phyloP scores from a whole-genome alignment of 495 filamentous ascomycete species.

The Neohortaea acidophila region DNA sequence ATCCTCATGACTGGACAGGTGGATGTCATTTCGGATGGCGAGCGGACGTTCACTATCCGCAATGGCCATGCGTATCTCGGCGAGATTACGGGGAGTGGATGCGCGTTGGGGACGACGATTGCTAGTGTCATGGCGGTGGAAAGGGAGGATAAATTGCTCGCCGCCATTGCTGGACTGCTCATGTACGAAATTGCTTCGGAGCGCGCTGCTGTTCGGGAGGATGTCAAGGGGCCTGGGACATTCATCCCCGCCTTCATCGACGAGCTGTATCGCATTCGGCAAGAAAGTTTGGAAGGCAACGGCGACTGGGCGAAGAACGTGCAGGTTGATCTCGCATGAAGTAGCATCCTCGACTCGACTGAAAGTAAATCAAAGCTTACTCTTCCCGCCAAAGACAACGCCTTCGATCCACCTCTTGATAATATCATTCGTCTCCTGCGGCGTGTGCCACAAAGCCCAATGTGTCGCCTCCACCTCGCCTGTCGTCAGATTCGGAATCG shows the following conservation, averaged over 20 bases:
- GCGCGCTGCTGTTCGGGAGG: constrained; percentile 42
- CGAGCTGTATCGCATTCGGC: constrained; percentile 33
- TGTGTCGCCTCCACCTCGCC: constrained; percentile 26
- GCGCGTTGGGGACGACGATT: constrained; percentile 67
- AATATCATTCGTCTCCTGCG: constrained; percentile 25
- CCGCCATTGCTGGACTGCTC: constrained; percentile 53
- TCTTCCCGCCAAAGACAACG: constrained; percentile 24
- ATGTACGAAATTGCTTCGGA: constrained; percentile 82
- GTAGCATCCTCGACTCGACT: too few species aligned
- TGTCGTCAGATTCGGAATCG: constrained; percentile 42
- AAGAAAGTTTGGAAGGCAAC: constrained; percentile 34
- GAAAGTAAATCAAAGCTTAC: constrained; percentile 25
- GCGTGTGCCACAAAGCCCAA: constrained; percentile 30
- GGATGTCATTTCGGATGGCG: constrained; percentile 69
- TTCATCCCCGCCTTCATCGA: constrained; percentile 83
- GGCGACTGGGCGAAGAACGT: constrained; percentile 34
- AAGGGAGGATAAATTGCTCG: constrained; percentile 47
- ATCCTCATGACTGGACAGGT: constrained; percentile 72
- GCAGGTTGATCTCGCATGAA: constrained; percentile 31
- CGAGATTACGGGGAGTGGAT: constrained; percentile 79
- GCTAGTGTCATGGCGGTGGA: constrained; percentile 54
- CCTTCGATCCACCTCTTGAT: constrained; percentile 28
- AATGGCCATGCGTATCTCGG: constrained; percentile 71
- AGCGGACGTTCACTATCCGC: constrained; percentile 43
- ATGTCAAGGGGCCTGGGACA: constrained; percentile 67